Percentiles rank a stretch among this genome's conserved stretches.
Conservation (phyloP, 441 rosid genomes). For the Omphalea diandra region DNA sequence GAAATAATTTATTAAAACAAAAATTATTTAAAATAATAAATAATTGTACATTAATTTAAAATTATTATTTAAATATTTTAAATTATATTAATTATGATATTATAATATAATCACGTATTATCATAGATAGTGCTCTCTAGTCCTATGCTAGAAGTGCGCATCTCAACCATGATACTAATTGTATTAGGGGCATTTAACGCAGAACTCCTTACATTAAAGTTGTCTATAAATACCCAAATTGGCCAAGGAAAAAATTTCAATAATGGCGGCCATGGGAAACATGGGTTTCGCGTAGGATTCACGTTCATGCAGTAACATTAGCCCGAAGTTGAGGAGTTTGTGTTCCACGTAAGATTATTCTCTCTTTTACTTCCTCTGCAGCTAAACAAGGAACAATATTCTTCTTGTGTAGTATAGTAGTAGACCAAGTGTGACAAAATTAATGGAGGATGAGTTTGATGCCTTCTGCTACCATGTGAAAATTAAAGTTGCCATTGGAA, state of each 20-base stretch:
- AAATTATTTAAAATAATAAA: too few relatives aligned
- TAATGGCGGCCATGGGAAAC: neutral
- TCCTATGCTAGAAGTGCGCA: too few relatives aligned
- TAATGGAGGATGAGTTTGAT: conserved; percentile 27
- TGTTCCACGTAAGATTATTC: conserved; percentile 29
- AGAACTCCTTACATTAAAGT: too few relatives aligned
- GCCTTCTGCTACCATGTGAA: conserved; percentile 16
- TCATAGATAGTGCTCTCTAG: too few relatives aligned
- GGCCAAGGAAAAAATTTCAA: neutral
- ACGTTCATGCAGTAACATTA: conserved; percentile 28
- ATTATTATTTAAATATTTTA: too few relatives aligned
- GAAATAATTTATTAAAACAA: too few relatives aligned
- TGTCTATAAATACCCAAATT: conserved; percentile 10
- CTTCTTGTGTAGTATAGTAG: neutral
- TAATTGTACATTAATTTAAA: too few relatives aligned
- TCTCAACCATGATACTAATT: too few relatives aligned
- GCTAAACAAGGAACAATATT: neutral
- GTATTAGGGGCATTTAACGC: too few relatives aligned
- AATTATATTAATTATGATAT: too few relatives aligned
- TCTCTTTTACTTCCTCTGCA: neutral
- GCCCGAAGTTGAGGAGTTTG: conserved; percentile 25
- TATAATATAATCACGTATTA: too few relatives aligned
- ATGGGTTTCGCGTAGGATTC: conserved; percentile 52
- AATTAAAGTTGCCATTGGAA: too few relatives aligned
- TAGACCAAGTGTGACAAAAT: neutral